Evolutionary conservation across 805 yeast genomes (phyloP), one percentile per base, ranked within the genome.

Genomic region (Kazachstania bromeliacearum): DNA sequence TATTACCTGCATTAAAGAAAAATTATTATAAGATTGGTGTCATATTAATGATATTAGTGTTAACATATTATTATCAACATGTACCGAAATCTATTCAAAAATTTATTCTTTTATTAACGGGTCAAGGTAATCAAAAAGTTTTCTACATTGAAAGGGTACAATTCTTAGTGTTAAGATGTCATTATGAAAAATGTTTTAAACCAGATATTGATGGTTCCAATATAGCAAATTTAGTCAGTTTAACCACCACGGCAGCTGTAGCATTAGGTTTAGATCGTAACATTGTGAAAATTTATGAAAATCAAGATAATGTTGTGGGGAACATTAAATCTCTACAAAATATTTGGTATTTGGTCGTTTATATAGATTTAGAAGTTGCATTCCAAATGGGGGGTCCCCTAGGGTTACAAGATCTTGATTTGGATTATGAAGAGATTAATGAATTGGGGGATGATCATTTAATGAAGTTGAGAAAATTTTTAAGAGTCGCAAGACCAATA

Each of bases 1-100:
- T 37, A 38, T 37, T 27, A 27, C 42, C 39, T 17, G 33, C 36
- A 7, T 28, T 23, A 1, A 56, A 55, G 23, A 40, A 41, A 13
- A 57, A 56, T 28, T 54, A 45, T 31, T 59, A 47, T 34, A 50
- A 44, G 15, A 44, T 49, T 6, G 64, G 53, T 8, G 50, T 56
- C 2, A 43, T 59, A 2, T 15, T 58, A 4, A 41, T 37, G 34
- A 45, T 59, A 4, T 23, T 58, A 8, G 31, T 40, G 4, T 34
- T 48, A 6, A 44, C 41, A 3, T 36, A 42, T 20, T 56, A 32
- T 31, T 38, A 34, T 19, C 21, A 31, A 13, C 17, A 28, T 9
- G 22, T 43, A 1, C 62, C 62, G 5, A 24, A 30, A 1, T 29
- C 50, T 3, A 25, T 58, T 7, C 34, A 38, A n/a, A 31, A 37